A percentile compares a stretch with the other conserved stretches of the same genome.
These are phyloP conservation scores for Chaetomium olivaceum DNA, from an alignment of 2,329 filamentous ascomycete species.

Conservation along the genomic window DNA sequence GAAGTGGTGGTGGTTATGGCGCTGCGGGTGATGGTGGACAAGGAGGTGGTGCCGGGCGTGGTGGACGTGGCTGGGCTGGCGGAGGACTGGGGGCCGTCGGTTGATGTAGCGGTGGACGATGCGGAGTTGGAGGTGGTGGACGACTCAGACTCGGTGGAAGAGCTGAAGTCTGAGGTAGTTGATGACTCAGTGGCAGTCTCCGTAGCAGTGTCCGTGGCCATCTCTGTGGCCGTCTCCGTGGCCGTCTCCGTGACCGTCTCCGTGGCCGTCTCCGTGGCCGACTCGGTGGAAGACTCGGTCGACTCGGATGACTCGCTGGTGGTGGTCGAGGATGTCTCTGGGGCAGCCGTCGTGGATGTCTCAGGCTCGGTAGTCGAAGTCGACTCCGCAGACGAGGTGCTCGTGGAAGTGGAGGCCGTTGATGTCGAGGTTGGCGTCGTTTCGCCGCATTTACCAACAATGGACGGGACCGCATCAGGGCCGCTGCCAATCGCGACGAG, in stretches of 20 bases:
- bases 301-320: background rate
- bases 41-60: background rate
- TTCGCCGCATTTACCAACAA: constrained; percentile 16
- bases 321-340: background rate
- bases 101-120: constrained; percentile 3
- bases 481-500: constrained; percentile 44
- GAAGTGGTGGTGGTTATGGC: constrained; percentile 24
- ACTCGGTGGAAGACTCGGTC: background rate
- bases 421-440: constrained; percentile 3
- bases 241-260: background rate
- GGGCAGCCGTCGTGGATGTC: background rate
- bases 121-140: background rate
- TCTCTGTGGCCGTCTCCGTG: background rate
- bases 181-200: background rate
- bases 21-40: constrained; percentile 21
- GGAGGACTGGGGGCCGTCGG: background rate
- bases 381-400: background rate
- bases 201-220: background rate
- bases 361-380: background rate
- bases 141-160: background rate
- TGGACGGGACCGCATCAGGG: constrained; percentile 37
- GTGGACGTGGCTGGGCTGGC: background rate
- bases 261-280: background rate
- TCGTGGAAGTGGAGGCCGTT: background rate
- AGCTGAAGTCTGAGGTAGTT: background rate